Conservation (phyloP, 257 asterid genomes). For the Nicotiana paniculata region DNA sequence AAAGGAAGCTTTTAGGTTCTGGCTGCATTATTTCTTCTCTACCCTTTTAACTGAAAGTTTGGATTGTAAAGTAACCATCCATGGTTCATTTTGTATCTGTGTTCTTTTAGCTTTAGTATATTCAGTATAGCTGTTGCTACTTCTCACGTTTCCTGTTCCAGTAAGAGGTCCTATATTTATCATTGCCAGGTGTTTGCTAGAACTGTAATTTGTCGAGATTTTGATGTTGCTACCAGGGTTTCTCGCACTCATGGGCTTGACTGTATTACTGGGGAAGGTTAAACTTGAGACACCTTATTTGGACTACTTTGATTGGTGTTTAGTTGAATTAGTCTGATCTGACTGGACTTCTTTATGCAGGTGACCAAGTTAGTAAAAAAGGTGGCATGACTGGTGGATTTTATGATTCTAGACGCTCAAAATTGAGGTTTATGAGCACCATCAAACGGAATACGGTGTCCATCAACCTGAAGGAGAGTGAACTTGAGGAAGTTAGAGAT, state of each 20-base stretch:
- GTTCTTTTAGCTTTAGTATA: background rate
- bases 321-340: slow-evolving; percentile 14
- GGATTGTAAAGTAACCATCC: background rate
- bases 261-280: slow-evolving; percentile 96
- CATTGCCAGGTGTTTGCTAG: slow-evolving; percentile 72
- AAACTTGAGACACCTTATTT: slow-evolving; percentile 14
- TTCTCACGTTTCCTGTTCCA: background rate
- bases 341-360: slow-evolving; percentile 34
- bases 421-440: slow-evolving; percentile 68
- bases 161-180: background rate
- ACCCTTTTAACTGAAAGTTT: background rate
- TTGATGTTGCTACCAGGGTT: slow-evolving; percentile 92
- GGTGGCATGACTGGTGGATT: slow-evolving; percentile 99
- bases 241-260: slow-evolving; percentile 85
- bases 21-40: background rate
- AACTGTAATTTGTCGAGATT: slow-evolving; percentile 88
- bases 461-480: slow-evolving; percentile 45
- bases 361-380: slow-evolving; percentile 98
- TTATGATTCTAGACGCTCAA: slow-evolving; percentile 89
- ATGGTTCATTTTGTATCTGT: background rate
- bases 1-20: background rate
- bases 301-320: slow-evolving; percentile 4
- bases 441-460: slow-evolving; percentile 51
- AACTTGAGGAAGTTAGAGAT: slow-evolving; percentile 47
- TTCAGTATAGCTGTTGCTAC: background rate